Conservation (phyloP, 2,329 filamentous ascomycete genomes). For the Aspergillus latus region DNA sequence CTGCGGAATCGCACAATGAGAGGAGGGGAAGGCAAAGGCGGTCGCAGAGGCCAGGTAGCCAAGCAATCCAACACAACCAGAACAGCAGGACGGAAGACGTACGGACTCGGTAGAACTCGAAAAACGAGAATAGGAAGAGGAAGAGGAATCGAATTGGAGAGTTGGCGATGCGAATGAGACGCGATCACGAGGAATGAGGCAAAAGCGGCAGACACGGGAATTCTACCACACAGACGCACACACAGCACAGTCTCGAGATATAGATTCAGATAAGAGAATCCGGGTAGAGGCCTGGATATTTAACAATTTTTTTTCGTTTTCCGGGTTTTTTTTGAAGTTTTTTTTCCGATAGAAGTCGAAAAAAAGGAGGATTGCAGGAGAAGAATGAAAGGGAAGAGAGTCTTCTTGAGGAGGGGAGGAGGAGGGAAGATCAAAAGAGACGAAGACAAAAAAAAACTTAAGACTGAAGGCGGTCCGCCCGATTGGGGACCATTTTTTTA, state of each 20-base stretch:
- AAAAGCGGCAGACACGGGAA: slow-evolving; percentile 28
- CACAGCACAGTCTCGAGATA: slow-evolving; percentile 32
- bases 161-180: slow-evolving; percentile 13
- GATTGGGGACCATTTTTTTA: slow-evolving; percentile 18
- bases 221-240: slow-evolving; percentile 28
- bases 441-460: slow-evolving; percentile 25
- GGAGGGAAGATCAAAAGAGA: slow-evolving; percentile 26
- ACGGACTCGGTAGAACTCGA: slow-evolving; percentile 15
- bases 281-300: slow-evolving; percentile 27
- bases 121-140: slow-evolving; percentile 6
- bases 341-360: slow-evolving; percentile 36
- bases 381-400: slow-evolving; percentile 25
- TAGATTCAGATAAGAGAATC: slow-evolving; percentile 12
- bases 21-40: slow-evolving; percentile 10
- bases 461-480: slow-evolving; percentile 4
- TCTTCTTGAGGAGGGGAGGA: slow-evolving; percentile 25
- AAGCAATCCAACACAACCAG: slow-evolving; percentile 11
- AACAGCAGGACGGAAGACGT: slow-evolving; percentile 12
- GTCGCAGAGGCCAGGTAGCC: slow-evolving; percentile 1
- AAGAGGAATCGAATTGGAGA: slow-evolving; percentile 1
- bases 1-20: not conserved
- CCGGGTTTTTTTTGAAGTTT: slow-evolving; percentile 39
- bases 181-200: slow-evolving; percentile 12
- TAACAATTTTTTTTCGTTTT: slow-evolving; percentile 40
- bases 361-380: slow-evolving; percentile 29